Evolutionary conservation across 306 rosid genomes (phyloP).

Genomic region (Lablab purpureus): DNA sequence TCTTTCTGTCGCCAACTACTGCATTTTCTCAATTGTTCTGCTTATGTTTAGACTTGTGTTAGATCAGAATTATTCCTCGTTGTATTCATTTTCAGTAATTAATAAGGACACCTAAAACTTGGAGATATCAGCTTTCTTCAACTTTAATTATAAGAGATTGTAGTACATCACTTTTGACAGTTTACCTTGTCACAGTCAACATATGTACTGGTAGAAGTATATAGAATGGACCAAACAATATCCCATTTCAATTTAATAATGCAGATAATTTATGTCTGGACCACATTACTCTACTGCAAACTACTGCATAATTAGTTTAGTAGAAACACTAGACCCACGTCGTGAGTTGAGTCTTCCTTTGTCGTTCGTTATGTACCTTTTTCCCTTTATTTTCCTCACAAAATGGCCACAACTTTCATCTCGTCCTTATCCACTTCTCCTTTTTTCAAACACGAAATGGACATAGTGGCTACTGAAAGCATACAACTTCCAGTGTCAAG

Average conservation of each 20-base stretch:
- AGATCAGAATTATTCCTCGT: not conserved
- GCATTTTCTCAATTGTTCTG: not conserved
- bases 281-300: constrained; percentile 16
- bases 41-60: not conserved
- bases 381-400: not conserved
- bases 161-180: not conserved
- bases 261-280: constrained; percentile 29
- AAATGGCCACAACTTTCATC: constrained; percentile 18
- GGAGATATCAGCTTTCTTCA: constrained; percentile 12
- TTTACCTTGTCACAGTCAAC: constrained; percentile 31
- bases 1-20: no score
- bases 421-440: constrained; percentile 24
- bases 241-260: constrained; percentile 1
- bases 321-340: constrained; percentile 34
- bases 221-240: constrained; percentile 18
- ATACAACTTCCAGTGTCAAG: no score
- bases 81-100: not conserved
- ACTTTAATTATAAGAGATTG: not conserved
- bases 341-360: constrained; percentile 28
- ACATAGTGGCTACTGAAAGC: constrained; percentile 40
- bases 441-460: constrained; percentile 6
- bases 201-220: constrained; percentile 25
- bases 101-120: constrained; percentile 1
- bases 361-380: not conserved
- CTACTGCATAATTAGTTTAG: not conserved